These are phyloP conservation scores for Eragrostis nindensis DNA, from an alignment of 176 grass and related monocot genomes.

Conservation along the genomic window DNA sequence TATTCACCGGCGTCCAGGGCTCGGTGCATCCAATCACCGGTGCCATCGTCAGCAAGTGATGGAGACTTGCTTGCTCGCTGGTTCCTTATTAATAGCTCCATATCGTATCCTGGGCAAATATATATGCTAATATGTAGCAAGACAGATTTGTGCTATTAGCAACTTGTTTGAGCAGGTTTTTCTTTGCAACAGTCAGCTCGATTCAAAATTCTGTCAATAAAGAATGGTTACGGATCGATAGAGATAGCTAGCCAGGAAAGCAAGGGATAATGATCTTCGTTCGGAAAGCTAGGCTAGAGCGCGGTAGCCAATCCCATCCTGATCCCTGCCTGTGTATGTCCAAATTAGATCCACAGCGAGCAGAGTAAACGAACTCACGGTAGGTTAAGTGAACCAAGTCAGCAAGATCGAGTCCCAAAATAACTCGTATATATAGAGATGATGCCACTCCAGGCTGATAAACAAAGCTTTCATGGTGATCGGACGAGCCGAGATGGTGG, in stretches of 20 bases:
- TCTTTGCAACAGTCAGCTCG: background rate
- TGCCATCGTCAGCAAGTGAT: background rate
- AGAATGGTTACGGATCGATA: background rate
- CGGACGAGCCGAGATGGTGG: too few relatives aligned
- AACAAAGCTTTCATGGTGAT: too few relatives aligned
- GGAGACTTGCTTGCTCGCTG: background rate
- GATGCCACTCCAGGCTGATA: too few relatives aligned
- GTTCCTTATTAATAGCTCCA: background rate
- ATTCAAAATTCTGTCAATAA: background rate
- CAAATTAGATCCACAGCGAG: too few relatives aligned
- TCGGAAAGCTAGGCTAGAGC: background rate
- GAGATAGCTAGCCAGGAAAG: background rate
- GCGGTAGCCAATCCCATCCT: background rate
- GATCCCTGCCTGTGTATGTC: background rate
- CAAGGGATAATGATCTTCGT: background rate
- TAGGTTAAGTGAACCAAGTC: too few relatives aligned
- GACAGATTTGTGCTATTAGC: background rate
- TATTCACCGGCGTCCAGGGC: background rate
- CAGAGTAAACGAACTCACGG: too few relatives aligned
- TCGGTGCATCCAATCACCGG: background rate
- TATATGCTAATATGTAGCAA: too few relatives aligned
- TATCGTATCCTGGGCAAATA: too few relatives aligned
- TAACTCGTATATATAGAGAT: too few relatives aligned
- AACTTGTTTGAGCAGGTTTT: background rate
- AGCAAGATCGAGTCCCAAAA: too few relatives aligned